These are phyloP conservation scores for Uronychia binucleata DNA, from an alignment of 73 alveolate genomes.

Conservation along the genomic window DNA sequence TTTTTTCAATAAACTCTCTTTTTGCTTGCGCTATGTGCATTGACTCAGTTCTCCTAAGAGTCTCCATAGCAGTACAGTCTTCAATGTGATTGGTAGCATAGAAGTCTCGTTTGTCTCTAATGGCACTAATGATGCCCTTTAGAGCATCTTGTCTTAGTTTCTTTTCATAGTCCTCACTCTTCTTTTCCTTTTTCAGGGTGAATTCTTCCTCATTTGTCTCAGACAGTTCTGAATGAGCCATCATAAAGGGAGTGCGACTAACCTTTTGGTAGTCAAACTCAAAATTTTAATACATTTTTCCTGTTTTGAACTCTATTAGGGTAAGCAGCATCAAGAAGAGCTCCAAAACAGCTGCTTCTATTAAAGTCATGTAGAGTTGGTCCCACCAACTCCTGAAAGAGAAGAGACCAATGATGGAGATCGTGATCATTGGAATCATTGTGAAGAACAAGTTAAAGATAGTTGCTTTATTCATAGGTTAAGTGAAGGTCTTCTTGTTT, in stretches of 20 bases:
- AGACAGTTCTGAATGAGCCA: not conserved
- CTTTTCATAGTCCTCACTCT: not conserved
- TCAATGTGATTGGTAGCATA: too few relatives aligned
- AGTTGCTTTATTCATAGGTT: too few relatives aligned
- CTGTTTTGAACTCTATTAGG: not conserved
- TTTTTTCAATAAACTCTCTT: too few relatives aligned
- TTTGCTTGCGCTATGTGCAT: too few relatives aligned
- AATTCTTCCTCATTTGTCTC: not conserved
- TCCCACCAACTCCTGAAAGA: too few relatives aligned
- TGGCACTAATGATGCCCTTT: not conserved
- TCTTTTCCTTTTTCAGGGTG: not conserved
- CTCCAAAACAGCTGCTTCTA: not conserved
- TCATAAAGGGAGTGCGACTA: not conserved
- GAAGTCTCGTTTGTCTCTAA: too few relatives aligned
- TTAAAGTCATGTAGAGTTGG: not conserved
- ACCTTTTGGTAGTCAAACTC: not conserved
- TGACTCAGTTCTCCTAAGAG: too few relatives aligned
- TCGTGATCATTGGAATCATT: too few relatives aligned
- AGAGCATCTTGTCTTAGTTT: not conserved
- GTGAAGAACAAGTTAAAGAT: too few relatives aligned
- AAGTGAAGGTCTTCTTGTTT: too few relatives aligned
- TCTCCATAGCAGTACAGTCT: too few relatives aligned
- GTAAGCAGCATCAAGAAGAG: not conserved
- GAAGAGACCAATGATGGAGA: too few relatives aligned
- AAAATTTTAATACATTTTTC: not conserved